Evolutionary conservation across 2,329 filamentous ascomycete genomes (phyloP), one percentile per base, ranked within the genome.

Genomic region (Furcasterigmium furcatum): DNA sequence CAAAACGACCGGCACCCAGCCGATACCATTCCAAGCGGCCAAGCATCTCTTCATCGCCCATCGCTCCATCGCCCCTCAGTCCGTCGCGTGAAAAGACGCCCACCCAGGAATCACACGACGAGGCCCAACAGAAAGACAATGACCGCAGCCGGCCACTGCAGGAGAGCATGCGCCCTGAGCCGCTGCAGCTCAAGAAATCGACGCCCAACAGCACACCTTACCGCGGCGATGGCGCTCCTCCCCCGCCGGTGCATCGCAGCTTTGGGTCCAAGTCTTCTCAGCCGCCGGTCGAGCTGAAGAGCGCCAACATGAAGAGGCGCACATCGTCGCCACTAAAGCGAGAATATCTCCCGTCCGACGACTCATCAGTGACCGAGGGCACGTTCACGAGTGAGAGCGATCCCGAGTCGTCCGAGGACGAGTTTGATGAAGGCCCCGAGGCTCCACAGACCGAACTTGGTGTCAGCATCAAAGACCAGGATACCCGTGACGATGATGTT

Each of bases 311-410:
- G 19, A 80, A 85, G 59, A 82, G 91, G 38, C 82, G 91, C 16
- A 87, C 84, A 2, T 97, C 94, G 0, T 99, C 94, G 2, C 94
- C 94, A 1, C 73, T 99, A 41, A 99, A 99, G 70, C 92, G 97
- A 61, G 92, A 99, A 67, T 99, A 96, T 58, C 85, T 91, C 51
- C 92, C 92, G 13, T 97, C 94, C 1, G 80, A 84, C 42, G 66
- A 74, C 40, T 82, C 79, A 0, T 84, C 80, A 1, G 70, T 81
- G 7, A 81, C 80, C 38, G 84, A 82, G 0, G 79, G 80, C 35
- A 81, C 81, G 7, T 68, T 77, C 30, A 70, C 69, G 27, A 82
- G 77, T 6, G 76, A 74, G 20, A 76, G 80, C n/a, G 73, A 76
- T 25, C 74, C 71, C 22, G 72, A 76, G 29, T 65, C 75, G 16